Base-by-base conservation (phyloP, 306 rosid genomes). In the Lathyrus aphaca region DNA sequence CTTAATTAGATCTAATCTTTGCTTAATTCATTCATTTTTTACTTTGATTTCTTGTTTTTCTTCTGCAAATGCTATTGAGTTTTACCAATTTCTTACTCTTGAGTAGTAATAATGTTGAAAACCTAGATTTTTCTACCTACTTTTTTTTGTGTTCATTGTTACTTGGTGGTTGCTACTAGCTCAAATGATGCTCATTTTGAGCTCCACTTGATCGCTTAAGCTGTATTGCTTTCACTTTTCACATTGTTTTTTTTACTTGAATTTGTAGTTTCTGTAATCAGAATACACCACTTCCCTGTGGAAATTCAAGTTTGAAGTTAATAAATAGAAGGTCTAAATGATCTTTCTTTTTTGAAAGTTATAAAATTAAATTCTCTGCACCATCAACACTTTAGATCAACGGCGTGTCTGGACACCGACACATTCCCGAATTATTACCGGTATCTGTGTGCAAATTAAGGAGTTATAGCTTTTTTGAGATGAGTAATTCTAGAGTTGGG, bases 1-100 rank as follows among this genome's bases (percentile, higher is more conserved):
- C 40, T 63, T 44, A 40, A 40, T 45, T 70, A 73, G 43, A 44
- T 37, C 60, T 81, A 81, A 77, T 84, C 75, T 84, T 72, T 44
- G 72, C 67, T 69, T 73, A 17, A 16, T 2, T 64, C 3, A 5
- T 51, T 66, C 39, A 19, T 39, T 7, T 40, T 69, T 48, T 50
- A 10, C 43, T 15, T 39, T 19, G 8, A 55, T 49, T 69, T 23
- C 3, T 61, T 55, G 64, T 44, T 73, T 51, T 3, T 8, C 4
- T 64, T 15, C 64, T 49, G 45, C 51, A 61, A 69, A 82, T 74
- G 76, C 30, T 23, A 61, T 59, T 79, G 30, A 17, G 58, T 40
- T 25, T 64, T 11, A 21, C 14, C 39, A 56, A 56, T 56, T 68
- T 53, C 4, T 54, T 37, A 4, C 21, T 13, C 30, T 10, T 9